Evolutionary conservation across 73 alveolate species (phyloP).

Genomic region (Paramecium caudatum): DNA sequence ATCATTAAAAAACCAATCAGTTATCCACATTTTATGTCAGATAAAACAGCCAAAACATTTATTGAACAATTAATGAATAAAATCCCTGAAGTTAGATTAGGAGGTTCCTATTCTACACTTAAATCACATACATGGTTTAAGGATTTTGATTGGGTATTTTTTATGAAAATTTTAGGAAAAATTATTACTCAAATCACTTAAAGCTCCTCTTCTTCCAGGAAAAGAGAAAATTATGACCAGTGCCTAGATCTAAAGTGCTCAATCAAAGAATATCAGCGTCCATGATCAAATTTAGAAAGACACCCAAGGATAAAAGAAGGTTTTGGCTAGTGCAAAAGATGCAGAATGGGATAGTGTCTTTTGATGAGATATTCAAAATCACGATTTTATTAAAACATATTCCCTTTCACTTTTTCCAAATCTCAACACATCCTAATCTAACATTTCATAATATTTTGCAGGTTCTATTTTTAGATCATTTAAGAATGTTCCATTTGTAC

Average conservation of each 20-base stretch:
- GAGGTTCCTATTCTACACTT: slow-evolving; percentile 63
- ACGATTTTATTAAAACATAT: slow-evolving; percentile 90
- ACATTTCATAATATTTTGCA: not conserved
- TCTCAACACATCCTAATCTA: not conserved
- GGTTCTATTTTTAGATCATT: slow-evolving; percentile 77
- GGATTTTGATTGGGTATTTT: slow-evolving; percentile 69
- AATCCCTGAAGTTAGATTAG: slow-evolving; percentile 72
- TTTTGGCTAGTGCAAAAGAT: not conserved
- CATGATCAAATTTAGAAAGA: slow-evolving; percentile 12
- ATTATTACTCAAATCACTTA: not conserved
- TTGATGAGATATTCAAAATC: slow-evolving; percentile 14
- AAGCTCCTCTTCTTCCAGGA: slow-evolving; percentile 44
- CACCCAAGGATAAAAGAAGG: slow-evolving; percentile 57
- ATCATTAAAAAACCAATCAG: slow-evolving; percentile 75
- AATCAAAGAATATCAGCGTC: not conserved
- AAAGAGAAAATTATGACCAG: slow-evolving; percentile 55
- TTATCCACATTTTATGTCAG: slow-evolving; percentile 63
- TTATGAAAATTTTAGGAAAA: not conserved
- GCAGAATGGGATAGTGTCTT: slow-evolving; percentile 50
- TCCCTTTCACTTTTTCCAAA: slow-evolving; percentile 82
- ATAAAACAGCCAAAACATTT: slow-evolving; percentile 66
- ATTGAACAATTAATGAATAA: slow-evolving; percentile 69
- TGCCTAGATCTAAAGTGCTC: not conserved
- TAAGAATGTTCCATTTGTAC: slow-evolving; percentile 95
- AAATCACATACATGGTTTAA: slow-evolving; percentile 76